Percentiles rank a stretch among this genome's conserved stretches.
These are phyloP conservation scores for Paramicrosporidium saccamoebae DNA, from an alignment of 371 early-diverging fungal genomes.

Conservation along the genomic window DNA sequence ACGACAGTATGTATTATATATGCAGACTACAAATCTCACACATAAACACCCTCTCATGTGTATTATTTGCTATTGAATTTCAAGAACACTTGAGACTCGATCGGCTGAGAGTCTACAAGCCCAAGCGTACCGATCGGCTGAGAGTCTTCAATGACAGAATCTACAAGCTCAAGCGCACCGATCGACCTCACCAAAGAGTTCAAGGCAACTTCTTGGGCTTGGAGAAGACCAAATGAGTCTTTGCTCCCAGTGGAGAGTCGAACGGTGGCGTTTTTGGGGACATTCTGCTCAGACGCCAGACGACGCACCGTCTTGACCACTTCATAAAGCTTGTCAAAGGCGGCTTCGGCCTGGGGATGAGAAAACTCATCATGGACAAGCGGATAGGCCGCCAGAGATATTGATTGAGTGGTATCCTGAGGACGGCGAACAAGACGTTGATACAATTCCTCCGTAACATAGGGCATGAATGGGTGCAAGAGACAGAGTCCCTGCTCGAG, in stretches of 20 bases:
- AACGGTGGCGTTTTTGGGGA: conserved; percentile 12
- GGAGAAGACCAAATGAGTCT: too few species aligned
- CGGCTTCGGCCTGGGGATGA: conserved; percentile 18
- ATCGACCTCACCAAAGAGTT: too few species aligned
- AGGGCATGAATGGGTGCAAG: conserved; percentile 97
- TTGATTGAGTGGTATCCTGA: conserved; percentile 14
- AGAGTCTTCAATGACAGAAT: too few species aligned
- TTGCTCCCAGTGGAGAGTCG: conserved; percentile 6
- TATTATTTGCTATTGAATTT: too few species aligned
- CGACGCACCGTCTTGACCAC: conserved; percentile 38
- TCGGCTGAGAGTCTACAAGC: too few species aligned
- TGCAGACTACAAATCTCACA: too few species aligned
- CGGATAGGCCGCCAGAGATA: conserved; percentile 28
- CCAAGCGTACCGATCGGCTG: too few species aligned
- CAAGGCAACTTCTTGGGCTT: too few species aligned
- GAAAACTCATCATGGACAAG: conserved; percentile 10
- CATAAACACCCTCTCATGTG: too few species aligned
- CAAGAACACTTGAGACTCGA: too few species aligned
- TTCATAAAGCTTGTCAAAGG: conserved; percentile 39
- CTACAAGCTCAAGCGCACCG: too few species aligned
- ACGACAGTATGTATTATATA: too few species aligned
- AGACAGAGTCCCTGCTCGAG: conserved; percentile 68
- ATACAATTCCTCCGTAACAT: conserved; percentile 93
- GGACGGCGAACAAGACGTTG: conserved; percentile 54
- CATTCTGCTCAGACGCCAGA: conserved; percentile 23